Base-by-base conservation (phyloP, 2,329 filamentous ascomycete species). In the Orbilia javanica region DNA sequence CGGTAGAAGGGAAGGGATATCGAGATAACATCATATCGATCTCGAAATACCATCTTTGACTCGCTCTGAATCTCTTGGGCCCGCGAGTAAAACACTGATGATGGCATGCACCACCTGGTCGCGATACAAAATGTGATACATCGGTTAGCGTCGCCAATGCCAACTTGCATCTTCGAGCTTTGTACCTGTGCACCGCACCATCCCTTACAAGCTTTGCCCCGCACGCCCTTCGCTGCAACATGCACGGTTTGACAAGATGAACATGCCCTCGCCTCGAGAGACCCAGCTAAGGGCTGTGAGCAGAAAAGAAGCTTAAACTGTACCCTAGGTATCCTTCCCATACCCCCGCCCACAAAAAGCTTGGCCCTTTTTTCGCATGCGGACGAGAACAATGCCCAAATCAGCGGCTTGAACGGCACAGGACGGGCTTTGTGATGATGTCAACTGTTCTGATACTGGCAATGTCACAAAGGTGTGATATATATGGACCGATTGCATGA, bases 261-360 rank as follows among this genome's bases (percentile, higher is more conserved):
- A 63, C 67, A 63, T 72, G 34, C 27, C 60, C 67, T 78, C 74
- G 67, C 74, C 67, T 78, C 67, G 74, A 67, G 60, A 39, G 57
- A 39, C 44, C 74, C 62, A 78, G 62, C 64, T 42, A 72, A 64
- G 63, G 36, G 29, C 60, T n/a, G 42, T 50, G 29, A 20, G 22
- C 36, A 69, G 52, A 77, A 76, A 77, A 77, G 73, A 78, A 78
- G 74, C 74, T 78, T 78, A 78, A 78, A 66, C 52, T 20, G 42
- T n/a, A 44, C 18, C 42, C 42, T 20, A 44, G 22, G 39, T 39
- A 78, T 36, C 65, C 73, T 57, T 62, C 66, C 57, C 65, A 25
- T 8, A 15, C 31, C 74, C 67, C 62, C 74, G 63, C 74, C 50
- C 48, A 44, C 34, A 39, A 39, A 64, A 63, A 34, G 74, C 74